Percentiles rank a stretch among this genome's conserved stretches.
Conservation (phyloP, 1,139 yeast species). For the Yamadazyma songkhlaensis region DNA sequence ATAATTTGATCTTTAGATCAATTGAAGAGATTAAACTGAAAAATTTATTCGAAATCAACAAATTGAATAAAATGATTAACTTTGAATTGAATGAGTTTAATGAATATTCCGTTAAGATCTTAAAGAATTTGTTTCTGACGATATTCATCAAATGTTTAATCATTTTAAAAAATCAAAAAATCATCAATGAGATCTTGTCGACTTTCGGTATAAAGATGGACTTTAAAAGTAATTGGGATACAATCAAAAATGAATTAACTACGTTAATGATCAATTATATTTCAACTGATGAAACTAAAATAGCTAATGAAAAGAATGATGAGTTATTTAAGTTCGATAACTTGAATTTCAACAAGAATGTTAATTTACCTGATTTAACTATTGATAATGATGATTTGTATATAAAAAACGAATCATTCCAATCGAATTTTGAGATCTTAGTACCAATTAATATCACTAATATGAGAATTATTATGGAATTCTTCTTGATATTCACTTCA, state of each 20-base stretch:
- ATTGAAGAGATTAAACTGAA: constrained; percentile 63
- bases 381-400: constrained; percentile 21
- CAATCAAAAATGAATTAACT: constrained; percentile 56
- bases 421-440: constrained; percentile 59
- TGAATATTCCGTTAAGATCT: constrained; percentile 54
- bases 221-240: constrained; percentile 55
- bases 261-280: constrained; percentile 58
- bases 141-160: constrained; percentile 61
- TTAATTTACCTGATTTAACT: constrained; percentile 11
- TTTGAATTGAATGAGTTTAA: constrained; percentile 29
- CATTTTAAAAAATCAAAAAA: constrained; percentile 69
- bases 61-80: constrained; percentile 27
- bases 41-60: constrained; percentile 28
- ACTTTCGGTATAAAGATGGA: constrained; percentile 21
- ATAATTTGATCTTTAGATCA: constrained; percentile 54
- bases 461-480: constrained; percentile 70
- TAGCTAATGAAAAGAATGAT: constrained; percentile 11
- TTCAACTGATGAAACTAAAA: constrained; percentile 9
- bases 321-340: constrained; percentile 51
- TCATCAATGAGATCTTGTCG: constrained; percentile 49
- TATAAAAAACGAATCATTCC: constrained; percentile 55
- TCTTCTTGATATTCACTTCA: constrained; percentile 55
- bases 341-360: constrained; percentile 28
- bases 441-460: constrained; percentile 78
- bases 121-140: constrained; percentile 69